These are phyloP conservation scores for Chaetomium olivaceum DNA, from an alignment of 2,329 filamentous ascomycete genomes.

Conservation along the genomic window DNA sequence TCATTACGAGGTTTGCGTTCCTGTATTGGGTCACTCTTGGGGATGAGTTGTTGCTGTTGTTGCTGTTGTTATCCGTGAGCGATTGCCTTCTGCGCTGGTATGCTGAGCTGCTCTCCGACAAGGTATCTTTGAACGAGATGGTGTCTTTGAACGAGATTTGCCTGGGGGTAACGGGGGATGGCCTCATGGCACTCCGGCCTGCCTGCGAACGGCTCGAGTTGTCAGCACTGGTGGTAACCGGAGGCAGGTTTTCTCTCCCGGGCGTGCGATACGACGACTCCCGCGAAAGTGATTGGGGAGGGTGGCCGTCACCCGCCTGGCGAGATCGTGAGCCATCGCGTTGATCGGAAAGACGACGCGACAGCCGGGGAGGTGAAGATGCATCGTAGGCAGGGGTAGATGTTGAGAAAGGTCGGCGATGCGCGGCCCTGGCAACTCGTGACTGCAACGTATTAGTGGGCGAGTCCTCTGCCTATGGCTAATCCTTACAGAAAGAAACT, in stretches of 20 bases:
- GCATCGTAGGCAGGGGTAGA: constrained; percentile 50
- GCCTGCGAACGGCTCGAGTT: constrained; percentile 40
- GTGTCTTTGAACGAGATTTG: constrained; percentile 51
- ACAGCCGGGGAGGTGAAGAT: constrained; percentile 52
- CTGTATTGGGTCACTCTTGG: constrained; percentile 50
- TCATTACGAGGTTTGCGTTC: constrained; percentile 41
- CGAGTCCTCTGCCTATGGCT: neutral
- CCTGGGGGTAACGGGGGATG: constrained; percentile 52
- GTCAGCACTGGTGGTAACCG: constrained; percentile 40
- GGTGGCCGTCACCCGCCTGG: constrained; percentile 45
- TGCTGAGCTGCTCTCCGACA: constrained; percentile 34
- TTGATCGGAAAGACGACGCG: constrained; percentile 59
- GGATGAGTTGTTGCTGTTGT: constrained; percentile 35
- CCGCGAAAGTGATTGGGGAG: constrained; percentile 43
- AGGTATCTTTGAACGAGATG: constrained; percentile 49
- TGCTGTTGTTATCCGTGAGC: constrained; percentile 48
- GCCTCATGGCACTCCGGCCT: constrained; percentile 37
- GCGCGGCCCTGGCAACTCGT: constrained; percentile 48
- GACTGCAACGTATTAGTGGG: constrained; percentile 44
- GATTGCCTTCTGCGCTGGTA: constrained; percentile 46
- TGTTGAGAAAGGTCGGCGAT: constrained; percentile 56
- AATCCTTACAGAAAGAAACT: constrained; percentile 38
- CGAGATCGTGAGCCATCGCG: constrained; percentile 50
- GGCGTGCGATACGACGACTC: constrained; percentile 48
- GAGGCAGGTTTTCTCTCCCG: constrained; percentile 46